A percentile compares a stretch with the other conserved stretches of the same genome.
Conservation (phyloP, 1,284 basidiomycete species). For the Heterobasidion irregulare region DNA sequence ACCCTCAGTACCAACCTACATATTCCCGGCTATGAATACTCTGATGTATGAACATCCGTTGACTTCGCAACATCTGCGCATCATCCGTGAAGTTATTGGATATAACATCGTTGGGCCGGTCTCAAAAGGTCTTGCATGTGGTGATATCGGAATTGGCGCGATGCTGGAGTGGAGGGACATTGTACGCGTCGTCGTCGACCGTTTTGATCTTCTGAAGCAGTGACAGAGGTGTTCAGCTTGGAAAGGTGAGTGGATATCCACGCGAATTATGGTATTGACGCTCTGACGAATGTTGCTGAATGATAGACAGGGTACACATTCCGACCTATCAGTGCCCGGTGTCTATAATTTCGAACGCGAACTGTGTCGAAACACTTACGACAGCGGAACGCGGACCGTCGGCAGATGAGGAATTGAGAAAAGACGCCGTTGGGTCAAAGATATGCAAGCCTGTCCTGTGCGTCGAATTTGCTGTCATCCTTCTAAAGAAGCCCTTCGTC, state of each 20-base stretch:
- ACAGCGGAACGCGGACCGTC: too few species aligned
- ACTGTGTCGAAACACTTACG: too few species aligned
- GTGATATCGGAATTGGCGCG: slow-evolving; percentile 87
- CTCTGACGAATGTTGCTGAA: too few species aligned
- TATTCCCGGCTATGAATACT: slow-evolving; percentile 99
- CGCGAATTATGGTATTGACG: too few species aligned
- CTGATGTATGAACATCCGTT: slow-evolving; percentile 96
- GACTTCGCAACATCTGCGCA: slow-evolving; percentile 72
- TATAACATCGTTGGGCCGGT: slow-evolving; percentile 85
- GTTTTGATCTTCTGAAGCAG: slow-evolving; percentile 31
- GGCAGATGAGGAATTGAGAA: too few species aligned
- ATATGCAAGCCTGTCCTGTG: too few species aligned
- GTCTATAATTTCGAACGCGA: too few species aligned
- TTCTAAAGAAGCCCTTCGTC: not conserved
- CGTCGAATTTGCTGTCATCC: too few species aligned
- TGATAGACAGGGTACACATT: too few species aligned
- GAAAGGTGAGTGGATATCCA: not conserved
- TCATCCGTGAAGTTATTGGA: slow-evolving; percentile 65
- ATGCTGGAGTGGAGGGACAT: slow-evolving; percentile 92
- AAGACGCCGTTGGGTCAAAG: too few species aligned
- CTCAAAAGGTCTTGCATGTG: slow-evolving; percentile 84
- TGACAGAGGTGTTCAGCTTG: not conserved
- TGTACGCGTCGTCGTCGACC: slow-evolving; percentile 57
- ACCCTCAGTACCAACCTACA: slow-evolving; percentile 73
- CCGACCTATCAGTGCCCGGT: too few species aligned